phyloP scores from a whole-genome alignment of 345 rosid species.

The Balakata baccata region DNA sequence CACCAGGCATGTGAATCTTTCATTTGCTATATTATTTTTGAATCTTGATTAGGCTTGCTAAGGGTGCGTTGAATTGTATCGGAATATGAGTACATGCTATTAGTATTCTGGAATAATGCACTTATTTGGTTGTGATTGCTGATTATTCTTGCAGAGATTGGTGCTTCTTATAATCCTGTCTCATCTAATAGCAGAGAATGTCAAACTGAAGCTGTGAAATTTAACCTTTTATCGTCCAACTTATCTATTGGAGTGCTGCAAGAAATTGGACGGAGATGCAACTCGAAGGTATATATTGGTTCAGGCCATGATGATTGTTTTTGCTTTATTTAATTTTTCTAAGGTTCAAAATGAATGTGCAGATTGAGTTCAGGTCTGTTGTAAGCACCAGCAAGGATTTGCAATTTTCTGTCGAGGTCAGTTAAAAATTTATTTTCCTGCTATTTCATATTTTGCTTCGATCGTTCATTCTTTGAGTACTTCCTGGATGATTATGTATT shows the following conservation, averaged over 20 bases:
- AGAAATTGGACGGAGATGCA: slow-evolving; percentile 89
- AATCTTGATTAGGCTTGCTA: neutral
- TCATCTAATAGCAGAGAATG: slow-evolving; percentile 48
- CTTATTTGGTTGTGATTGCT: slow-evolving; percentile 2
- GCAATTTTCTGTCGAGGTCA: slow-evolving; percentile 92
- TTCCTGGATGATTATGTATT: neutral
- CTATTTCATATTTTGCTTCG: neutral
- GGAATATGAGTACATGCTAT: neutral
- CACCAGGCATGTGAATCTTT: slow-evolving; percentile 43
- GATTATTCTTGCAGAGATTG: slow-evolving; percentile 52
- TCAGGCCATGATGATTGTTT: neutral
- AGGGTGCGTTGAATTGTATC: neutral
- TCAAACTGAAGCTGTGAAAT: slow-evolving; percentile 60
- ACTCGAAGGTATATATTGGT: slow-evolving; percentile 59
- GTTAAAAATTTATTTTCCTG: slow-evolving; percentile 19
- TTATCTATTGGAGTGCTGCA: slow-evolving; percentile 73
- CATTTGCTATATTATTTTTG: neutral
- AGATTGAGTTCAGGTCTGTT: slow-evolving; percentile 86
- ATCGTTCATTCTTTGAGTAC: neutral
- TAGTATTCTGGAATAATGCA: neutral
- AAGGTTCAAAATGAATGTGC: slow-evolving; percentile 16
- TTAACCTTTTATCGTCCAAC: slow-evolving; percentile 55
- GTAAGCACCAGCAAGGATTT: slow-evolving; percentile 85
- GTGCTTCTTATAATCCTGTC: slow-evolving; percentile 47
- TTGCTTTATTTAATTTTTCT: slow-evolving; percentile 14